Percentiles rank a stretch among this genome's conserved stretches.
phyloP scores from a whole-genome alignment of 169 alveolate species.

The Condylostoma magnum region DNA sequence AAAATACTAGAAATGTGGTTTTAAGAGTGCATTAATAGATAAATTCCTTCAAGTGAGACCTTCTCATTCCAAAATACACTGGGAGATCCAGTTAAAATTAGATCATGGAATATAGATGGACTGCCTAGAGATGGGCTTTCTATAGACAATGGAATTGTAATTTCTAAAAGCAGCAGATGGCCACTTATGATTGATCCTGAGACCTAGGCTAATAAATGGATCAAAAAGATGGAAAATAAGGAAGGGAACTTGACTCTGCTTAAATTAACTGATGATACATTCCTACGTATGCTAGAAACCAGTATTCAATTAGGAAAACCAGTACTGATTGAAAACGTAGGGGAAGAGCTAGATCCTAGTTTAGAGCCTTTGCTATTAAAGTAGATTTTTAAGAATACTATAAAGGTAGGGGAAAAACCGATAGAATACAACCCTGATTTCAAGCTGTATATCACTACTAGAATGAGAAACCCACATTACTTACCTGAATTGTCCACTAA shows the following conservation, averaged over 20 bases:
- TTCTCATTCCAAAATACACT: conserved; percentile 68
- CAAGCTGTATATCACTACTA: conserved; percentile 87
- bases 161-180: conserved; percentile 89
- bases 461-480: conserved; percentile 90
- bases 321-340: conserved; percentile 86
- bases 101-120: conserved; percentile 89
- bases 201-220: conserved; percentile 92
- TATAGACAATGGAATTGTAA: conserved; percentile 86
- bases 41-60: conserved; percentile 71
- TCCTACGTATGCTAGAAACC: conserved; percentile 78
- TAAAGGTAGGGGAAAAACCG: conserved; percentile 84
- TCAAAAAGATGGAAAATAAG: conserved; percentile 82
- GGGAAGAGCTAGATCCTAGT: conserved; percentile 88
- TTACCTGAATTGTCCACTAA: conserved; percentile 89
- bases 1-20: conserved; percentile 70
- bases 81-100: conserved; percentile 90
- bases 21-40: conserved; percentile 47
- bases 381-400: conserved; percentile 81
- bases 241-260: conserved; percentile 70
- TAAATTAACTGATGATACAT: conserved; percentile 83
- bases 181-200: conserved; percentile 92
- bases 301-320: conserved; percentile 87
- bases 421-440: conserved; percentile 83
- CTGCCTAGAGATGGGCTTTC: conserved; percentile 88
- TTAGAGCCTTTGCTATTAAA: conserved; percentile 87